A percentile compares a stretch with the other conserved stretches of the same genome.
These are phyloP conservation scores for Cucurbita argyrosperma DNA, from an alignment of 306 rosid genomes.

Conservation along the genomic window DNA sequence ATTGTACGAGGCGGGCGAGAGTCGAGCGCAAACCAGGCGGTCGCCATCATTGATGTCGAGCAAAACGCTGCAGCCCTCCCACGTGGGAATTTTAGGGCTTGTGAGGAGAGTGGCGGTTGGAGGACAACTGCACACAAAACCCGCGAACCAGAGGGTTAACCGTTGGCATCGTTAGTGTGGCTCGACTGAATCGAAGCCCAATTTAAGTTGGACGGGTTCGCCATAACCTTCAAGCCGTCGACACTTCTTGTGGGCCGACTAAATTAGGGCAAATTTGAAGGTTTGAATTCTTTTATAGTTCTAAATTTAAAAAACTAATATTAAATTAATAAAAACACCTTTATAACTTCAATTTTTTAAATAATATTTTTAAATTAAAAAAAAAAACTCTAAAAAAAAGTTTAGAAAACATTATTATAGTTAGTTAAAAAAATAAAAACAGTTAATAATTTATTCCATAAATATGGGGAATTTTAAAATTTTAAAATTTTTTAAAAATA, in stretches of 20 bases:
- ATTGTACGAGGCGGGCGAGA: conserved; percentile 25
- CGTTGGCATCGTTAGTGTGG: neutral
- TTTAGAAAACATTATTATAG: no score
- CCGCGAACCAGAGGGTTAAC: neutral
- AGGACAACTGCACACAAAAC: neutral
- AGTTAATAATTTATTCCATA: no score
- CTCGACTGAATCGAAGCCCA: neutral
- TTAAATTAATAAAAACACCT: no score
- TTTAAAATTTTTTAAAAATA: no score
- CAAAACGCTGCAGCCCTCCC: conserved; percentile 89
- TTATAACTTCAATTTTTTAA: no score
- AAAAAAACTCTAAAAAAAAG: no score
- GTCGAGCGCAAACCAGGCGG: conserved; percentile 78
- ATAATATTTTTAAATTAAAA: no score
- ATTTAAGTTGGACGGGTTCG: neutral
- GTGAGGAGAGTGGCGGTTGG: neutral
- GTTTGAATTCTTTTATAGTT: no score
- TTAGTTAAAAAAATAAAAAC: no score
- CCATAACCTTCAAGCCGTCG: neutral
- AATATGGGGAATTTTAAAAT: no score
- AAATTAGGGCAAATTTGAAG: neutral
- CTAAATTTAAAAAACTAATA: no score
- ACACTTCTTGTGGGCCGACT: neutral
- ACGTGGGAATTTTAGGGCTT: conserved; percentile 16
- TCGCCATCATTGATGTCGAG: conserved; percentile 90